These are phyloP conservation scores for Phalaenopsis equestris DNA, from an alignment of 106 monocot genomes.

Conservation along the genomic window DNA sequence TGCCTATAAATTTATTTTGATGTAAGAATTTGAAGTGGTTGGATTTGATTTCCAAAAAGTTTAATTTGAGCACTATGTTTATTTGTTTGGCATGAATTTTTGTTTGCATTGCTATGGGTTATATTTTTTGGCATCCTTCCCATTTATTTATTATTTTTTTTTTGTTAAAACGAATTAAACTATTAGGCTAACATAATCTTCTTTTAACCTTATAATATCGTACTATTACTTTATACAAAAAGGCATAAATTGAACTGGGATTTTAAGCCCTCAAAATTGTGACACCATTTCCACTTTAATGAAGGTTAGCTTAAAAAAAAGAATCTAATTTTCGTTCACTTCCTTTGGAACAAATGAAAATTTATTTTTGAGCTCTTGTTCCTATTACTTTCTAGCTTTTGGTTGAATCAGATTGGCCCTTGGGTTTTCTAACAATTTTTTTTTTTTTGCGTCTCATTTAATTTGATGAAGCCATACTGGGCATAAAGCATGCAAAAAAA, in stretches of 20 bases:
- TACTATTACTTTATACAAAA: background rate
- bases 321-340: background rate
- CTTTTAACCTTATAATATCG: background rate
- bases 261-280: too few species aligned
- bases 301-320: too few species aligned
- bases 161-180: background rate
- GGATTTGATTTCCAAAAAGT: background rate
- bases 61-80: background rate
- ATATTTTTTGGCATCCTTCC: background rate
- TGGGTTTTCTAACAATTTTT: too few species aligned
- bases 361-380: background rate
- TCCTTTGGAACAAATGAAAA: background rate
- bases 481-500: background rate
- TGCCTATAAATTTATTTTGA: background rate
- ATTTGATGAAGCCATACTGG: background rate
- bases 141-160: background rate
- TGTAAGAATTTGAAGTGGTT: background rate
- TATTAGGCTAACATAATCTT: background rate
- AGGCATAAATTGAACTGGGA: too few species aligned
- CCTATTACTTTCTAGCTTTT: too few species aligned
- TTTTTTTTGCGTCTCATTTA: background rate
- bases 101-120: background rate
- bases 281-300: too few species aligned
- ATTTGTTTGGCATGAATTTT: background rate
- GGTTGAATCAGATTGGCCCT: background rate